A percentile compares a stretch with the other conserved stretches of the same genome.
Evolutionary conservation across 257 asterid species (phyloP).

Genomic region (Solanum ossicruentum): DNA sequence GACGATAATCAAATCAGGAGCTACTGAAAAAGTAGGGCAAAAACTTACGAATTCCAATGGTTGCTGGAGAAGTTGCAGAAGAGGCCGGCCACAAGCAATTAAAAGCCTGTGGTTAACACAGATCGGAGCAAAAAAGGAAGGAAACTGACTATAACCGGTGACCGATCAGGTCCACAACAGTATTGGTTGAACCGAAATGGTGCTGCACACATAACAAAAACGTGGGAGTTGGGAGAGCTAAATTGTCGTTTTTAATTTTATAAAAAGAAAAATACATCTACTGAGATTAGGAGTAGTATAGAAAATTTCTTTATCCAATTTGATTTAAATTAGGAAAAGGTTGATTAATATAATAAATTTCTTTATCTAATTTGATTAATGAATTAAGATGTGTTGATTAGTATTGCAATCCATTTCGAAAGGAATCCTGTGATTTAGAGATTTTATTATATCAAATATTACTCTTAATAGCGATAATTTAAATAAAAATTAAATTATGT

Average conservation of each 20-base stretch:
- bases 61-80: neutral
- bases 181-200: neutral
- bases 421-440: neutral
- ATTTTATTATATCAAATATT: too few relatives aligned
- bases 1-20: neutral
- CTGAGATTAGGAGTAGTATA: neutral
- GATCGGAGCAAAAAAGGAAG: neutral
- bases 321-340: too few relatives aligned
- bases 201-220: too few relatives aligned
- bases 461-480: neutral
- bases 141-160: neutral
- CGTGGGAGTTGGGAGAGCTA: neutral
- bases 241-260: neutral
- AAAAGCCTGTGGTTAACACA: slow-evolving; percentile 12
- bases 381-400: neutral
- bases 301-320: too few relatives aligned
- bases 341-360: neutral
- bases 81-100: neutral
- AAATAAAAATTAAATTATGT: too few relatives aligned
- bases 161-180: neutral
- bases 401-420: neutral
- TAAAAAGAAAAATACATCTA: neutral
- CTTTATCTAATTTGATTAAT: neutral
- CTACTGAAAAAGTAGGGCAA: neutral
- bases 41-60: neutral